Evolutionary conservation across 495 filamentous ascomycete species (phyloP).

Genomic region (Penicillium tannophilum): DNA sequence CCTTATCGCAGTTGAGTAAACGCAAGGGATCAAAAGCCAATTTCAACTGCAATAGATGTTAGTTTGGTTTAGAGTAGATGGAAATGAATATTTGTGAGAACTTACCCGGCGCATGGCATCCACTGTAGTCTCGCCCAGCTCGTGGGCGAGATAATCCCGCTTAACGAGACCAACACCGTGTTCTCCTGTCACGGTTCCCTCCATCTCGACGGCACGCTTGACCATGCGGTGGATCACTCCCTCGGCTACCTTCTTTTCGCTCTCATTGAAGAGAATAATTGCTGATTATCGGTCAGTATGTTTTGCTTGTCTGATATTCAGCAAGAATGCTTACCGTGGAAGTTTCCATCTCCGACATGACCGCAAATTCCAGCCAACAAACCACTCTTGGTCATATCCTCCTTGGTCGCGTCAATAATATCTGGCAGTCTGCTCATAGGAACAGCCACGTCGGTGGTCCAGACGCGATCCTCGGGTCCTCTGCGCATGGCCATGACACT

Average conservation of each 20-base stretch:
- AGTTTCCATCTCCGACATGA: conserved; percentile 71
- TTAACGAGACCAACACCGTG: conserved; percentile 65
- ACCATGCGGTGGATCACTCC: conserved; percentile 61
- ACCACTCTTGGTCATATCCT: conserved; percentile 56
- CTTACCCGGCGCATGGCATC: conserved; percentile 66
- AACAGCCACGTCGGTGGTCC: conserved; percentile 69
- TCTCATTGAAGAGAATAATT: conserved; percentile 59
- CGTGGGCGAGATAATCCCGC: conserved; percentile 61
- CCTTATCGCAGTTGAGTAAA: conserved; percentile 69
- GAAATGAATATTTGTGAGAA: conserved; percentile 11
- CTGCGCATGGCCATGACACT: conserved; percentile 60
- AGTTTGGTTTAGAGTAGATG: conserved; percentile 9
- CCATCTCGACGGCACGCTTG: conserved; percentile 63
- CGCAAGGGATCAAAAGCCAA: conserved; percentile 65
- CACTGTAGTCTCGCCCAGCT: conserved; percentile 56
- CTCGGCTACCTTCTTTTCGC: conserved; percentile 51
- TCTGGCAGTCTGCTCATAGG: conserved; percentile 63
- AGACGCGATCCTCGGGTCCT: conserved; percentile 59
- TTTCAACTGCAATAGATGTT: conserved; percentile 53
- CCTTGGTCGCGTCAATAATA: conserved; percentile 65
- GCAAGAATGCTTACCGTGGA: conserved; percentile 51
- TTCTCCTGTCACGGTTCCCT: conserved; percentile 66
- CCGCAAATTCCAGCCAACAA: conserved; percentile 63
- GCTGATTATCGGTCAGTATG: conserved; percentile 29
- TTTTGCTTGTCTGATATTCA: not conserved